These are phyloP conservation scores for Sambucus nigra DNA, from an alignment of 129 eudicot genomes.

Conservation along the genomic window DNA sequence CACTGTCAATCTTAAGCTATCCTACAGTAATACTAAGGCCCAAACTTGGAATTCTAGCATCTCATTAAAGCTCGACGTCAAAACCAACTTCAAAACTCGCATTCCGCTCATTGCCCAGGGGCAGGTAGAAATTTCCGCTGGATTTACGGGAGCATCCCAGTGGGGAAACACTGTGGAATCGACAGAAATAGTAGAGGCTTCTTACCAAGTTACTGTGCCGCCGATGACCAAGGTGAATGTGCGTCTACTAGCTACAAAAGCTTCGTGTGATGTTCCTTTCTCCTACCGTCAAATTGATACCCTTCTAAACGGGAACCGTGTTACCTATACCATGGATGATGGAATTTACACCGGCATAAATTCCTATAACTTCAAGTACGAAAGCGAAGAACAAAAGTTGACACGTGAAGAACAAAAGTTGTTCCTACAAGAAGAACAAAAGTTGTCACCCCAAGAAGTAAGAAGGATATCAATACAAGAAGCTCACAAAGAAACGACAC, in stretches of 20 bases:
- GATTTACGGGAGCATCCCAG: not conserved
- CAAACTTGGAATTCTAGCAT: not conserved
- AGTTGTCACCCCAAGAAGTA: no score
- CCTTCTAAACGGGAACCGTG: not conserved
- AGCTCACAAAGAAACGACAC: no score
- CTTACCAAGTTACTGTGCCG: not conserved
- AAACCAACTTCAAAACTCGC: not conserved
- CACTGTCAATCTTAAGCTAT: not conserved
- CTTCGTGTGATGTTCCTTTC: conserved; percentile 9
- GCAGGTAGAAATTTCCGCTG: not conserved
- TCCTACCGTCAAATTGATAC: not conserved
- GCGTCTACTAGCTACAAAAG: not conserved
- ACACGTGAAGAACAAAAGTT: no score
- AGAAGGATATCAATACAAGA: no score
- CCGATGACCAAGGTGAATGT: not conserved
- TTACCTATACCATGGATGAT: not conserved
- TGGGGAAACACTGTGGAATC: not conserved
- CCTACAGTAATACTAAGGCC: not conserved
- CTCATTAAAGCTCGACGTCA: no score
- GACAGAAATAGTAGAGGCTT: not conserved
- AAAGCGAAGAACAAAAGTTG: not conserved
- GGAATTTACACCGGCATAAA: conserved; percentile 4
- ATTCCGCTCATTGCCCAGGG: not conserved
- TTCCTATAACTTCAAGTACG: conserved; percentile 1
- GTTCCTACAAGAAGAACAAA: no score